Percentiles rank a stretch among this genome's conserved stretches.
phyloP scores from a whole-genome alignment of 345 rosid species.

The Boechera stricta region DNA sequence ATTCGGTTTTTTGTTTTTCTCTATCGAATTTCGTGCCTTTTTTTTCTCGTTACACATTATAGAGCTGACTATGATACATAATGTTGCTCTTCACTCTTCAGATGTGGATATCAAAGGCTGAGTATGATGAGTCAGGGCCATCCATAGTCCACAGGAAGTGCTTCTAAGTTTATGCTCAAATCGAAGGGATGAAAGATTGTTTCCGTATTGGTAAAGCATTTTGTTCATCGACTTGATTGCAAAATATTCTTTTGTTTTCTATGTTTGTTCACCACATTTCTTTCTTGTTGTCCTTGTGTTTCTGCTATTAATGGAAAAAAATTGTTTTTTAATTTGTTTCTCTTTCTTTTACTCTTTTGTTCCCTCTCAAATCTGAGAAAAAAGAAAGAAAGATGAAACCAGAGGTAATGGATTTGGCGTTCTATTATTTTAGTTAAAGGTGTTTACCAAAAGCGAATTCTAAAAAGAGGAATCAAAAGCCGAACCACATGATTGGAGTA shows the following conservation, averaged over 20 bases:
- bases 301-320: background rate
- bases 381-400: background rate
- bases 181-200: slow-evolving; percentile 28
- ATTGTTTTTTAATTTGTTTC: background rate
- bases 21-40: background rate
- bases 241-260: slow-evolving; percentile 29
- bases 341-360: background rate
- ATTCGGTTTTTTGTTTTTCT: background rate
- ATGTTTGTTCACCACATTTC: background rate
- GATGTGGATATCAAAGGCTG: slow-evolving; percentile 66
- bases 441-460: background rate
- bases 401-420: background rate
- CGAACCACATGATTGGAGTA: slow-evolving; percentile 15
- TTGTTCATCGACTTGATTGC: slow-evolving; percentile 22
- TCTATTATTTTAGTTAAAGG: background rate
- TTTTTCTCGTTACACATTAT: background rate
- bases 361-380: slow-evolving; percentile 11
- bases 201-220: slow-evolving; percentile 21
- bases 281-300: slow-evolving; percentile 25
- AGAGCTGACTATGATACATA: background rate
- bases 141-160: slow-evolving; percentile 64
- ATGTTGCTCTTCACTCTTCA: slow-evolving; percentile 33
- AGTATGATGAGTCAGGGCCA: slow-evolving; percentile 62
- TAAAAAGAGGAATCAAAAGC: background rate
- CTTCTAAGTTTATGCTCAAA: slow-evolving; percentile 40